Percentiles rank a stretch among this genome's conserved stretches.
Conservation (phyloP, 2,329 filamentous ascomycete species). For the Sporothrix mexicana region DNA sequence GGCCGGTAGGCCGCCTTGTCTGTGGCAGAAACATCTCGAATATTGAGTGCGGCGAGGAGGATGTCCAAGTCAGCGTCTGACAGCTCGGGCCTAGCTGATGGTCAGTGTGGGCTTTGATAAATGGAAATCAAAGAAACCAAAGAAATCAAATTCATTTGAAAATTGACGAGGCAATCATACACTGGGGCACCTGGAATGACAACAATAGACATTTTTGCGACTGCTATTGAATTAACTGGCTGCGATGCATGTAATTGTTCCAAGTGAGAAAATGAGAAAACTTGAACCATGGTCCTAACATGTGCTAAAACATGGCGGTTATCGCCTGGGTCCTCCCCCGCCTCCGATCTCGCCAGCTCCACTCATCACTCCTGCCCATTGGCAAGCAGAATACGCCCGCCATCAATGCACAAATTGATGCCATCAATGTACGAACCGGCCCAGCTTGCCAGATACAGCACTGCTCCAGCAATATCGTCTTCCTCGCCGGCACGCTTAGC, state of each 20-base stretch:
- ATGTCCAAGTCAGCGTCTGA: conserved; percentile 10
- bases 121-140: not conserved
- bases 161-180: conserved; percentile 24
- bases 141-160: too few species aligned
- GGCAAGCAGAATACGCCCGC: conserved; percentile 35
- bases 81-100: conserved; percentile 21
- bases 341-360: conserved; percentile 20
- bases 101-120: too few species aligned
- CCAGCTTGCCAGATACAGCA: conserved; percentile 55
- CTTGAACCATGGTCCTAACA: not conserved
- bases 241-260: not conserved
- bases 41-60: conserved; percentile 37
- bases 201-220: conserved; percentile 33
- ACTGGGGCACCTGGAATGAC: conserved; percentile 28
- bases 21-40: conserved; percentile 35
- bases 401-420: conserved; percentile 36
- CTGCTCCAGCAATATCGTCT: conserved; percentile 62
- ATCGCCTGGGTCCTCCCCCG: not conserved
- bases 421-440: conserved; percentile 36
- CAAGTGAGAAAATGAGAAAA: too few species aligned
- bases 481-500: conserved; percentile 59
- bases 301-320: not conserved
- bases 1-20: conserved; percentile 42
- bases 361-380: conserved; percentile 36
- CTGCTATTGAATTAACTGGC: too few species aligned